Conservation (phyloP, 441 rosid genomes). For the Gossypium davidsonii region DNA sequence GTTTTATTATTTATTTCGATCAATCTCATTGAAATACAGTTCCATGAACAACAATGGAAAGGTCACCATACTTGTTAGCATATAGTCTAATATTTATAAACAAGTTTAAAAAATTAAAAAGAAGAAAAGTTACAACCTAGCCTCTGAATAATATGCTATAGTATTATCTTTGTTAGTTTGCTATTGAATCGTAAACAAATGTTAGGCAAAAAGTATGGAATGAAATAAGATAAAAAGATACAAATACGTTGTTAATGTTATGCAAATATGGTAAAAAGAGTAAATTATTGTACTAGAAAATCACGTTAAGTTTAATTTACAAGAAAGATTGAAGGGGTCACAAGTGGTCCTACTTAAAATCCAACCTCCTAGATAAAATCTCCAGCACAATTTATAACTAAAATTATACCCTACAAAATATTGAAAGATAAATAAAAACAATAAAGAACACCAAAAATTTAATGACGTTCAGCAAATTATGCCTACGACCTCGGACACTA, state of each 20-base stretch:
- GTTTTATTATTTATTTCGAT: neutral
- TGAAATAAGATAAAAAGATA: too few relatives aligned
- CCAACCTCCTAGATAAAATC: neutral
- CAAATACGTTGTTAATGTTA: too few relatives aligned
- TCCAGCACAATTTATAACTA: neutral
- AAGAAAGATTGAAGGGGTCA: too few relatives aligned
- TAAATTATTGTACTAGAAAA: too few relatives aligned
- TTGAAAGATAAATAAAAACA: too few relatives aligned
- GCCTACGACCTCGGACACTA: too few relatives aligned
- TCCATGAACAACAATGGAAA: neutral
- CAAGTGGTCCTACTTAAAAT: neutral
- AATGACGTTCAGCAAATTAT: too few relatives aligned
- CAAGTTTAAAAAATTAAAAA: neutral
- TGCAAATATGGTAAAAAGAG: too few relatives aligned
- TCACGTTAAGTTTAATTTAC: too few relatives aligned
- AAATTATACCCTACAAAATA: too few relatives aligned
- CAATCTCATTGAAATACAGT: neutral
- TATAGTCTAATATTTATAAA: neutral
- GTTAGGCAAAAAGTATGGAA: too few relatives aligned
- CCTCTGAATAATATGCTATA: neutral
- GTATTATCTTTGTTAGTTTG: neutral
- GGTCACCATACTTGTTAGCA: neutral
- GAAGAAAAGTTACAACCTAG: neutral
- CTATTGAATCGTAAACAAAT: neutral
- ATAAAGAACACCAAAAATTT: too few relatives aligned